Conservation (phyloP, 1,139 yeast genomes). For the Yamadazyma dushanensis region DNA sequence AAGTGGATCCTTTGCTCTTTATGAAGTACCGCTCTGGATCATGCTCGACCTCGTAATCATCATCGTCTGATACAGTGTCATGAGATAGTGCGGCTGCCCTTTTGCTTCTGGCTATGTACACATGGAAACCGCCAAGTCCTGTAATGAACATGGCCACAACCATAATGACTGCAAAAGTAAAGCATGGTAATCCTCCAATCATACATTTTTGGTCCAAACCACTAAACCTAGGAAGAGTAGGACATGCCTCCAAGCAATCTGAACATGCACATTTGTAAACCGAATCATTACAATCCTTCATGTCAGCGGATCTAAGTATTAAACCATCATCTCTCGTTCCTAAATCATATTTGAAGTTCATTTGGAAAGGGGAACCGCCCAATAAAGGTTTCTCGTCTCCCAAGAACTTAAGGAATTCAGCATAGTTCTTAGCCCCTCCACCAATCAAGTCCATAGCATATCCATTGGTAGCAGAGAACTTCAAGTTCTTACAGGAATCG, state of each 20-base stretch:
- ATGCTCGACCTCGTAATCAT: conserved; percentile 21
- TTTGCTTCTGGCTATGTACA: conserved; percentile 26
- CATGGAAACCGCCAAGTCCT: conserved; percentile 39
- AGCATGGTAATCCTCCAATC: conserved; percentile 69
- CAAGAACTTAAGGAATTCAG: conserved; percentile 75
- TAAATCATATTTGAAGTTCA: conserved; percentile 61
- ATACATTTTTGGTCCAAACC: conserved; percentile 43
- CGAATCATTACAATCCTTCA: conserved; percentile 60
- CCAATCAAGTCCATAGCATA: conserved; percentile 96
- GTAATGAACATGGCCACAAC: conserved; percentile 44
- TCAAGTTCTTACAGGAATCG: conserved; percentile 85
- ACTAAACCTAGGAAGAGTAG: conserved; percentile 51
- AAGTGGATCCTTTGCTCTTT: conserved; percentile 11
- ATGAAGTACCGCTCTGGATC: conserved; percentile 17
- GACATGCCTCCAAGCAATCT: conserved; percentile 84
- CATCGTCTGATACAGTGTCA: conserved; percentile 13
- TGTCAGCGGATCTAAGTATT: conserved; percentile 27
- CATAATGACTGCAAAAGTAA: conserved; percentile 60
- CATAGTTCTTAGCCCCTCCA: conserved; percentile 83
- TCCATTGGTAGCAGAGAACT: conserved; percentile 93
- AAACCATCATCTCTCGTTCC: conserved; percentile 22
- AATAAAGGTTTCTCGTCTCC: conserved; percentile 93
- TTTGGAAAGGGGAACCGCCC: conserved; percentile 96
- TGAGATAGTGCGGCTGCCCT: conserved; percentile 6
- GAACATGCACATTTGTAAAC: conserved; percentile 85